Percentiles rank a stretch among this genome's conserved stretches.
These are phyloP conservation scores for Mycocentrospora acerina DNA, from an alignment of 2,329 filamentous ascomycete genomes.

Conservation along the genomic window DNA sequence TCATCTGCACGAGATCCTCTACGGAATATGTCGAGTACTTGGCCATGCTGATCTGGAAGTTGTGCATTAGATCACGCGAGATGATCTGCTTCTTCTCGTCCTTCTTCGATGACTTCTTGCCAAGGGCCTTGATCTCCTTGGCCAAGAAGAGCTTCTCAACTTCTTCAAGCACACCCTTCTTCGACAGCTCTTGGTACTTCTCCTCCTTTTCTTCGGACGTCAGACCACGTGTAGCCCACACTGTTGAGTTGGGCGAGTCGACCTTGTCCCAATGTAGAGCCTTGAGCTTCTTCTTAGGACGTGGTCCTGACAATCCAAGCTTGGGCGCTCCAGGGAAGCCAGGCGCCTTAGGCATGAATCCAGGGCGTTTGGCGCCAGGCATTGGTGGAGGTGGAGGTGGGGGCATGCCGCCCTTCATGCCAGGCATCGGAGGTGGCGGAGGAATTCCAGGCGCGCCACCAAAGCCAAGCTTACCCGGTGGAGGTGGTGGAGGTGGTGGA, in stretches of 20 bases:
- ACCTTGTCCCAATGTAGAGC: constrained; percentile 99
- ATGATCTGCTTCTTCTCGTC: constrained; percentile 98
- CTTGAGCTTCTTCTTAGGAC: constrained; percentile 99
- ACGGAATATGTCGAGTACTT: constrained; percentile 86
- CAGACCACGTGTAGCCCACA: constrained; percentile 85
- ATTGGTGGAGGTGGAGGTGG: constrained; percentile 58
- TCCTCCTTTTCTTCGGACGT: constrained; percentile 90
- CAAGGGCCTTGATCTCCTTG: constrained; percentile 90
- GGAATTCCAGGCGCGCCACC: constrained; percentile 43
- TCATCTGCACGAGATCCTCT: constrained; percentile 85
- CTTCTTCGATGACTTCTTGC: constrained; percentile 70
- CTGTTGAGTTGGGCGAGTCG: constrained; percentile 84
- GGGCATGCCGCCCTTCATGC: constrained; percentile 46
- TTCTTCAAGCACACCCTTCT: constrained; percentile 94
- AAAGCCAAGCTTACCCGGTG: constrained; percentile 48
- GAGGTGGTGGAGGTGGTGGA: constrained; percentile 52
- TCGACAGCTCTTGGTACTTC: constrained; percentile 90
- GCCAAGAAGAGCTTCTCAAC: constrained; percentile 97
- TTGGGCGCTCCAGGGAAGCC: constrained; percentile 57
- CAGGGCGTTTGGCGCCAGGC: constrained; percentile 61
- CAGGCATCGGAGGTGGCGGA: constrained; percentile 53
- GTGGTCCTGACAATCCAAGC: constrained; percentile 73
- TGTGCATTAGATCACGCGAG: constrained; percentile 69
- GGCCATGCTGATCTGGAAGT: constrained; percentile 73
- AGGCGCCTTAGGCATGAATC: constrained; percentile 68